Conservation (phyloP, 305 asterid genomes). For the Fraxinus paxiana region DNA sequence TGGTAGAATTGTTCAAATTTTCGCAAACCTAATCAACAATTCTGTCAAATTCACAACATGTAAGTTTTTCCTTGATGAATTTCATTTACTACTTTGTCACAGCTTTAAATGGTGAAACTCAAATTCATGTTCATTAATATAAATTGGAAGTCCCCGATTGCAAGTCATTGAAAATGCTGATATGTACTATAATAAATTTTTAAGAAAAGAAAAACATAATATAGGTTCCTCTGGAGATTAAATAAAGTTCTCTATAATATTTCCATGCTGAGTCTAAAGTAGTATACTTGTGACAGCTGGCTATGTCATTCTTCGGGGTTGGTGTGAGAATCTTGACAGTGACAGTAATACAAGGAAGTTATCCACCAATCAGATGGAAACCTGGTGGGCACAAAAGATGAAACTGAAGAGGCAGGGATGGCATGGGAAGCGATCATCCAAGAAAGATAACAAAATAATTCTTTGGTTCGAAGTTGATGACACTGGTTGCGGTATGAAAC, state of each 20-base stretch:
- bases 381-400: slow-evolving; percentile 43
- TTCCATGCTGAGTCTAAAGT: slow-evolving; percentile 14
- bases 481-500: slow-evolving; percentile 76
- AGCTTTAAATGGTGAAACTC: background rate
- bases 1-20: slow-evolving; percentile 83
- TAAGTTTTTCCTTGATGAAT: slow-evolving; percentile 33
- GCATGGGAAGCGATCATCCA: slow-evolving; percentile 43
- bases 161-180: background rate
- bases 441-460: slow-evolving; percentile 54
- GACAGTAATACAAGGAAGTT: slow-evolving; percentile 29
- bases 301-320: slow-evolving; percentile 70
- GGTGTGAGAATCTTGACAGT: slow-evolving; percentile 64
- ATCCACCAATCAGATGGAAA: slow-evolving; percentile 33
- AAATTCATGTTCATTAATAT: background rate
- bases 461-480: slow-evolving; percentile 91
- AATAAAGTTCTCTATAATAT: background rate
- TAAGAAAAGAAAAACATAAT: background rate
- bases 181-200: background rate
- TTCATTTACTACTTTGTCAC: background rate
- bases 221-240: background rate
- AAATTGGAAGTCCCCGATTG: background rate
- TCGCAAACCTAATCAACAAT: slow-evolving; percentile 78
- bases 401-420: slow-evolving; percentile 42
- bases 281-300: slow-evolving; percentile 52
- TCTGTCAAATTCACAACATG: slow-evolving; percentile 81